Conservation (phyloP, 768 basidiomycete species). For the Tulasnella sp. region DNA sequence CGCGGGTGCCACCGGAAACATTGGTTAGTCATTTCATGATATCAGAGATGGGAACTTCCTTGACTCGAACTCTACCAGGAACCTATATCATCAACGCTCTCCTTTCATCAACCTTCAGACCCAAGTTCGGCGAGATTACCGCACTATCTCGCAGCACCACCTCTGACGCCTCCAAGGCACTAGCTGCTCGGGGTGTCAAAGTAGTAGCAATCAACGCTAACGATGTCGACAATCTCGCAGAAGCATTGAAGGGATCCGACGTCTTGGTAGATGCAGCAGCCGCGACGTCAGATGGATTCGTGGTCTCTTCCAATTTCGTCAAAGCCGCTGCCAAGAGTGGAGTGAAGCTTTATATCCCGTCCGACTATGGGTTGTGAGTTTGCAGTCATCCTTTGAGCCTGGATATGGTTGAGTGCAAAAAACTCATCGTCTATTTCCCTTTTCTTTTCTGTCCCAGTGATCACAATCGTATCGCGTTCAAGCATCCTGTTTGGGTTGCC, state of each 20-base stretch:
- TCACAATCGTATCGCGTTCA: no score
- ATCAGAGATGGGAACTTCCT: no score
- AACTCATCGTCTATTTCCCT: no score
- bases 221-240: neutral
- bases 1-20: slow-evolving; percentile 8
- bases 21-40: no score
- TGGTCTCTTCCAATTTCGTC: slow-evolving; percentile 17
- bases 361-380: slow-evolving; percentile 9
- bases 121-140: slow-evolving; percentile 17
- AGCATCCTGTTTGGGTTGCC: no score
- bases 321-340: slow-evolving; percentile 17
- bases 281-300: neutral
- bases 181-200: slow-evolving; percentile 19
- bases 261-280: slow-evolving; percentile 20
- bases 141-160: slow-evolving; percentile 17
- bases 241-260: slow-evolving; percentile 19
- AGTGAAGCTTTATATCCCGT: slow-evolving; percentile 5
- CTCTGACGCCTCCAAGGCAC: slow-evolving; percentile 11
- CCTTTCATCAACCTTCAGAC: neutral
- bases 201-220: slow-evolving; percentile 9
- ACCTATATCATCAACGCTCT: neutral
- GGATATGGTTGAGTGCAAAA: no score
- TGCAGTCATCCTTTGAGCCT: no score
- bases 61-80: no score
- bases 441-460: no score